These are phyloP conservation scores for Sicyos baderoa DNA, from an alignment of 306 rosid genomes.

Conservation along the genomic window DNA sequence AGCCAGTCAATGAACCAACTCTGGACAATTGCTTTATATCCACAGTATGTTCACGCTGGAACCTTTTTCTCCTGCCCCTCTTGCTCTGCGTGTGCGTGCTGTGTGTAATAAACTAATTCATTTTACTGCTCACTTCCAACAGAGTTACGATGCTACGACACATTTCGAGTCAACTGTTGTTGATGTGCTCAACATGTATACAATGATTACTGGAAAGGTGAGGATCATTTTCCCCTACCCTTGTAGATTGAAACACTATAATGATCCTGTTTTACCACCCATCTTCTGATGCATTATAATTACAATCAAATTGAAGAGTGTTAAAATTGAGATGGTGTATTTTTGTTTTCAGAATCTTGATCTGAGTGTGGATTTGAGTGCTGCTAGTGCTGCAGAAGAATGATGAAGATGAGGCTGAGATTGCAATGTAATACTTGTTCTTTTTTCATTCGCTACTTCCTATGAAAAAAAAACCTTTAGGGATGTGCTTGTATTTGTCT, in stretches of 20 bases:
- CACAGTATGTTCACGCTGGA: conserved; percentile 40
- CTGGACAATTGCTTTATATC: conserved; percentile 92
- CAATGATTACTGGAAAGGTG: conserved; percentile 90
- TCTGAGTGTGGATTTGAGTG: conserved; percentile 87
- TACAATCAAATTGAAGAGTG: neutral
- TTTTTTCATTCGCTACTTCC: no score
- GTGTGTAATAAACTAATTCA: neutral
- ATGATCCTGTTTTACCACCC: no score
- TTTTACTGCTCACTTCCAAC: conserved; percentile 26
- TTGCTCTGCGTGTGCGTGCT: neutral
- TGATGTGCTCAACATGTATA: conserved; percentile 93
- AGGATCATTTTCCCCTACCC: neutral
- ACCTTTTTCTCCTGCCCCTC: neutral
- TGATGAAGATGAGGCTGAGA: conserved; percentile 20
- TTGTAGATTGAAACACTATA: no score
- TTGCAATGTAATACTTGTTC: neutral
- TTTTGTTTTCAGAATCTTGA: conserved; percentile 51
- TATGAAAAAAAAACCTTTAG: no score
- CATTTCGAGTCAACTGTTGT: conserved; percentile 87
- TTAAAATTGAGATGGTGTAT: neutral
- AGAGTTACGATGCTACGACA: conserved; percentile 98
- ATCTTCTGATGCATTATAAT: no score
- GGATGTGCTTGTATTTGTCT: no score
- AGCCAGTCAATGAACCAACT: conserved; percentile 82
- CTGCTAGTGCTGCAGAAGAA: conserved; percentile 97